Conservation (phyloP, 108 stramenopile species). For the Nannochloropsis granulata region DNA sequence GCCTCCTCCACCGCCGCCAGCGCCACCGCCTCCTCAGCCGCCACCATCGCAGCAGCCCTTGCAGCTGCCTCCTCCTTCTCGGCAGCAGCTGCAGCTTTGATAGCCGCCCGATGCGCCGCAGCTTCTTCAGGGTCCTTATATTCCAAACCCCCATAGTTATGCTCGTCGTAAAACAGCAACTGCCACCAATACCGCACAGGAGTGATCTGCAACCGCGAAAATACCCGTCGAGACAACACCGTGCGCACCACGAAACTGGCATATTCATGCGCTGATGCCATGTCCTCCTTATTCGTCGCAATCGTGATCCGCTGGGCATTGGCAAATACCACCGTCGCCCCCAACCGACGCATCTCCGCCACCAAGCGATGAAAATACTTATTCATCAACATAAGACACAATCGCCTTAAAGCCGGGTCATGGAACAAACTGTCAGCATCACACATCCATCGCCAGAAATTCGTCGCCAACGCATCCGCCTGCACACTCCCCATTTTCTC, state of each 20-base stretch:
- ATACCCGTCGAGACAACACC: slow-evolving; percentile 35
- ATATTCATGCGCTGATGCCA: slow-evolving; percentile 69
- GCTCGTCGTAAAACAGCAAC: slow-evolving; percentile 75
- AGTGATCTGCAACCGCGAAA: slow-evolving; percentile 11
- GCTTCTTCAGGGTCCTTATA: neutral
- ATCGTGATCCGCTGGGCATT: slow-evolving; percentile 74
- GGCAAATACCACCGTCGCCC: slow-evolving; percentile 76
- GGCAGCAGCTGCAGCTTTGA: neutral
- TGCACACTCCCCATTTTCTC: slow-evolving; percentile 43
- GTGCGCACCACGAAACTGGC: slow-evolving; percentile 77
- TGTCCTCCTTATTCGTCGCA: slow-evolving; percentile 68
- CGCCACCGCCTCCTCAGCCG: neutral
- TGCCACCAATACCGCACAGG: slow-evolving; percentile 34
- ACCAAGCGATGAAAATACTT: slow-evolving; percentile 67
- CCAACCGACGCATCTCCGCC: slow-evolving; percentile 78
- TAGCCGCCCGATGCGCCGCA: neutral
- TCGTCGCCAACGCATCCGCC: slow-evolving; percentile 68
- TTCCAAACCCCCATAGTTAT: slow-evolving; percentile 82
- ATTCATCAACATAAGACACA: slow-evolving; percentile 69
- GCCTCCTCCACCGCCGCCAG: slow-evolving; percentile 1
- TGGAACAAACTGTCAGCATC: slow-evolving; percentile 64
- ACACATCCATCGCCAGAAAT: slow-evolving; percentile 76
- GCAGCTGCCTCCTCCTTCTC: slow-evolving; percentile 13
- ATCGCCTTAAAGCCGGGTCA: slow-evolving; percentile 79
- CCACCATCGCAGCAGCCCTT: neutral